These are phyloP conservation scores for Casuarina cunninghamiana DNA, from an alignment of 306 rosid species.

Conservation along the genomic window DNA sequence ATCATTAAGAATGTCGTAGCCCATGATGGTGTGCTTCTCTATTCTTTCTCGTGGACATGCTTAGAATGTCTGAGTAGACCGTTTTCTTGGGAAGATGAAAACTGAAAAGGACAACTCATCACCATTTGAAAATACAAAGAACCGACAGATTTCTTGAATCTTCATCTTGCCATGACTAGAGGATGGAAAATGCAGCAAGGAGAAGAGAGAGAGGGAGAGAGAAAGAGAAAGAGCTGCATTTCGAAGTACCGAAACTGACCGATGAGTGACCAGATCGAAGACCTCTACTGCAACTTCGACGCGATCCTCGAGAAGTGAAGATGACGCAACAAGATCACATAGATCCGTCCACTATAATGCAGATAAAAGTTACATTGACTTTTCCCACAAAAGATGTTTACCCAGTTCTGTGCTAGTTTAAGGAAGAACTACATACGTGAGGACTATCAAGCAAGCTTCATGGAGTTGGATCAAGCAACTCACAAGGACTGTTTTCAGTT, in stretches of 20 bases:
- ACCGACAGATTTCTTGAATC: slow-evolving; percentile 35
- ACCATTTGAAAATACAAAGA: background rate
- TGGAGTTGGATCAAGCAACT: background rate
- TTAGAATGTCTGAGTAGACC: slow-evolving; percentile 4
- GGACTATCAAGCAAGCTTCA: background rate
- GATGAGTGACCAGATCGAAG: background rate
- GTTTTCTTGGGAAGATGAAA: slow-evolving; percentile 23
- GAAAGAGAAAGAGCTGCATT: background rate
- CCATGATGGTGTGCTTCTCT: background rate
- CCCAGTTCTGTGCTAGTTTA: background rate
- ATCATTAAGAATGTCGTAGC: slow-evolving; percentile 21
- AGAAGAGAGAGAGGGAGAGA: background rate
- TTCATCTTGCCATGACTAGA: slow-evolving; percentile 29
- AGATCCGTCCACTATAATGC: background rate
- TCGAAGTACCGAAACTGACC: background rate
- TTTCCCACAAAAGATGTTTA: background rate
- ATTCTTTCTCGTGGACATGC: background rate
- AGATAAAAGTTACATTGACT: background rate
- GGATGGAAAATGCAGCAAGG: slow-evolving; percentile 1
- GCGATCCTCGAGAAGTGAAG: background rate
- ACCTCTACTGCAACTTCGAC: background rate
- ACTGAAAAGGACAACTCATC: slow-evolving; percentile 12
- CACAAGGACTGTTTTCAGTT: background rate
- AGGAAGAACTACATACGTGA: background rate
- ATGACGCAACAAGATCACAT: background rate